Conservation (phyloP, 78 protist species). For the slime mould (Dictyostelium discoideum) region dicty_2.7 NC_007090.3:436001-436500, state of each 20-base stretch:
- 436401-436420: not conserved
- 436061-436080: not conserved
- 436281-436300: not conserved
- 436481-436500: not conserved
- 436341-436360: not conserved
- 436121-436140: not conserved
- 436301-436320: not conserved
- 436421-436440: constrained; percentile 1
- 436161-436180: not conserved
- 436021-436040: no score
- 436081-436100: no score
- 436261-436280: not conserved
- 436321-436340: not conserved
- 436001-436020: not conserved
- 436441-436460: not conserved
- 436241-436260: not conserved
- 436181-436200: not conserved
- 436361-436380: not conserved
- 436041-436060: not conserved
- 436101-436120: not conserved
- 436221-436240: not conserved
- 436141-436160: not conserved
- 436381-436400: not conserved
- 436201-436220: not conserved
- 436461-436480: not conserved